Evolutionary conservation across 164 flowering plant species (phyloP).

Genomic region (Paratinospora sagittata): DNA sequence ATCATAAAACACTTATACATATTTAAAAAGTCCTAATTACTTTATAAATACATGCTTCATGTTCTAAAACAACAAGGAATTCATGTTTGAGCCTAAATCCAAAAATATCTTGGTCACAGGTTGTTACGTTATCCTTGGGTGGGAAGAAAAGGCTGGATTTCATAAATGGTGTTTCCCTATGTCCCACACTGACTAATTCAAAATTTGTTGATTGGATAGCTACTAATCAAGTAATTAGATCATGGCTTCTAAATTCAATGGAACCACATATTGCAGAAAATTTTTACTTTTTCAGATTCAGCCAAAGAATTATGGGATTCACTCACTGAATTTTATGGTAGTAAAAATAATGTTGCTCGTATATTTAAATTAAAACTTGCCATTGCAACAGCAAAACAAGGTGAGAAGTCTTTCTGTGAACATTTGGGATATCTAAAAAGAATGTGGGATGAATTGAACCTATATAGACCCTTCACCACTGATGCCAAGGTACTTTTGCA

Average conservation of each 20-base stretch:
- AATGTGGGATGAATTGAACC: neutral
- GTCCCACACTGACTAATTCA: neutral
- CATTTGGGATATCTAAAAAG: neutral
- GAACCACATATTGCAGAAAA: conserved; percentile 5
- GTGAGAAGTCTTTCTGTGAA: neutral
- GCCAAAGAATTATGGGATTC: conserved; percentile 6
- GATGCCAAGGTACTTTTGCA: no score
- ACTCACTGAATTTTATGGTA: conserved; percentile 3
- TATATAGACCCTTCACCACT: neutral
- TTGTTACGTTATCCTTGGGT: neutral
- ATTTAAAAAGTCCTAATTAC: no score
- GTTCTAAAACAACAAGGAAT: no score
- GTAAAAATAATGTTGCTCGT: conserved; percentile 9
- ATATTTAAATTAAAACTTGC: conserved; percentile 1
- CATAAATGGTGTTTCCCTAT: neutral
- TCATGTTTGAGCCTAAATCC: neutral
- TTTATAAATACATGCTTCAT: no score
- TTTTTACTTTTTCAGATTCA: conserved; percentile 7
- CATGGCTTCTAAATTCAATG: conserved; percentile 11
- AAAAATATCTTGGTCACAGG: neutral
- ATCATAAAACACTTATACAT: no score
- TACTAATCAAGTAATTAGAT: neutral
- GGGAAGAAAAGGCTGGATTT: conserved; percentile 6
- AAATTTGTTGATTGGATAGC: neutral
- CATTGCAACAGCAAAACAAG: neutral